These are phyloP conservation scores for Anastatica hierochuntica DNA, from an alignment of 345 rosid species.

Conservation along the genomic window DNA sequence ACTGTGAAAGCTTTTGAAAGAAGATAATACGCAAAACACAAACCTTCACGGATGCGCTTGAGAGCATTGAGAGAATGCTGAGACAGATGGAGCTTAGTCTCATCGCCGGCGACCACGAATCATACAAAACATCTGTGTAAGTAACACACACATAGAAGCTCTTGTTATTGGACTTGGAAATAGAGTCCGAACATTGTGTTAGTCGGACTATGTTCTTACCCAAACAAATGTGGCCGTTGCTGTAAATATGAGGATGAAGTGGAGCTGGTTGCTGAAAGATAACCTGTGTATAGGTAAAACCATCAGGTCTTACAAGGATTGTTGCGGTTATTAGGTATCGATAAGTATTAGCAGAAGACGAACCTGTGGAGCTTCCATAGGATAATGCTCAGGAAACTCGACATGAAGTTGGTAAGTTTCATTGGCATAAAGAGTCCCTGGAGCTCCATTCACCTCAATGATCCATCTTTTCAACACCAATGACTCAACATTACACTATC, in stretches of 20 bases:
- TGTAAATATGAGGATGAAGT: constrained; percentile 88
- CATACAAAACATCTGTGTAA: constrained; percentile 67
- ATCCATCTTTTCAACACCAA: constrained; percentile 36
- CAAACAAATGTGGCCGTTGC: constrained; percentile 96
- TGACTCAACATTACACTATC: not conserved
- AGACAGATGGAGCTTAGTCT: constrained; percentile 92
- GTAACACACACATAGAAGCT: not conserved
- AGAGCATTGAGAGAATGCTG: constrained; percentile 97
- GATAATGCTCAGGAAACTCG: constrained; percentile 36
- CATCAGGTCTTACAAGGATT: not conserved
- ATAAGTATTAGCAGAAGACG: not conserved
- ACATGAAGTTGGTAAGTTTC: constrained; percentile 53
- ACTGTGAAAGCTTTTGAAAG: not conserved
- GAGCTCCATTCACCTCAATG: constrained; percentile 49
- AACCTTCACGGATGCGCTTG: constrained; percentile 91
- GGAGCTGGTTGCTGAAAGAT: constrained; percentile 93
- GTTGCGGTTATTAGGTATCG: not conserved
- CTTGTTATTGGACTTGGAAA: not conserved
- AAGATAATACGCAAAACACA: not conserved
- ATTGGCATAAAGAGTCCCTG: too few species aligned
- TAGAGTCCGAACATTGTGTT: not conserved
- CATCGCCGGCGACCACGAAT: constrained; percentile 99
- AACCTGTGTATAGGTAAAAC: constrained; percentile 35
- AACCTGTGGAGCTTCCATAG: constrained; percentile 31
- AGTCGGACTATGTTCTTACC: constrained; percentile 37